Conservation (phyloP, 805 yeast species). For the Saccharomycopsis selenospora region DNA sequence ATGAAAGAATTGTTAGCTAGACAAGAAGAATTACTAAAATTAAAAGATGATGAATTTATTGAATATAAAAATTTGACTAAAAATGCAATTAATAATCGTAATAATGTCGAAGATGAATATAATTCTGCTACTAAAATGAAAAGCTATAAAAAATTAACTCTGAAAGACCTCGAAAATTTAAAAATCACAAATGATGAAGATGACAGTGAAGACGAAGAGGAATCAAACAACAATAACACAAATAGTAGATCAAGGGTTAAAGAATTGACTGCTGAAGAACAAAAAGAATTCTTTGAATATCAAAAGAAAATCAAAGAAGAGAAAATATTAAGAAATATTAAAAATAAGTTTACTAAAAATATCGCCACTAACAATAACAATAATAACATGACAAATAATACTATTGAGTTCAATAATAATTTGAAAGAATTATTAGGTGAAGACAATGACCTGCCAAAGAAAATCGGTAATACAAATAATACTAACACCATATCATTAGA, state of each 20-base stretch:
- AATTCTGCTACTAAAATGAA: neutral
- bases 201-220: slow-evolving; percentile 3
- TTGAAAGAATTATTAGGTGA: slow-evolving; percentile 19
- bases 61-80: slow-evolving; percentile 13
- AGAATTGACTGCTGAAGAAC: slow-evolving; percentile 23
- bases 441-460: neutral
- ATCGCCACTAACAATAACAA: neutral
- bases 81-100: neutral
- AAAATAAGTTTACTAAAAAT: slow-evolving; percentile 13
- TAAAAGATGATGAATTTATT: slow-evolving; percentile 26
- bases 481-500: slow-evolving; percentile 14
- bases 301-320: slow-evolving; percentile 24
- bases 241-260: slow-evolving; percentile 3
- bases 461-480: no score
- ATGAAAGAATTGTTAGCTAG: neutral
- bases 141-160: slow-evolving; percentile 2
- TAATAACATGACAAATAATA: neutral
- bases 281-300: slow-evolving; percentile 22
- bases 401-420: slow-evolving; percentile 13
- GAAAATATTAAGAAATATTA: slow-evolving; percentile 21
- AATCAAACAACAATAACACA: neutral
- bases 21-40: slow-evolving; percentile 1
- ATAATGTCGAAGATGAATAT: neutral
- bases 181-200: slow-evolving; percentile 9
- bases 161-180: slow-evolving; percentile 11